Percentiles rank a stretch among this genome's conserved stretches.
Evolutionary conservation across 257 asterid genomes (phyloP).

Genomic region (Lycium barbarum): DNA sequence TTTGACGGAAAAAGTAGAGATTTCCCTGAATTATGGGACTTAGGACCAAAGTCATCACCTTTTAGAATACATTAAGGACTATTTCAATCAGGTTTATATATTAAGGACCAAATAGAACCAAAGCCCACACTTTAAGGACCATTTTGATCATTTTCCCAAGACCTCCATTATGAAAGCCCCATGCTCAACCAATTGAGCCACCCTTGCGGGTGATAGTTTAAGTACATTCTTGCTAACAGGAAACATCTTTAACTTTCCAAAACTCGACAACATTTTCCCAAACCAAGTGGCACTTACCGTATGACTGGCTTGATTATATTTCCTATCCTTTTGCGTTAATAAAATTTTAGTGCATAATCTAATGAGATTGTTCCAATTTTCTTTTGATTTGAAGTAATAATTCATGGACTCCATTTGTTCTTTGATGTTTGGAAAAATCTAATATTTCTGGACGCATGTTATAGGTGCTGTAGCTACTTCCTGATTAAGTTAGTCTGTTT

Average conservation of each 20-base stretch:
- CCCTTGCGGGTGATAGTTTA: too few species aligned
- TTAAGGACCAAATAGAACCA: too few species aligned
- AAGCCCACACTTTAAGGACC: too few species aligned
- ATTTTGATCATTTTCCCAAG: too few species aligned
- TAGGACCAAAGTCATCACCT: too few species aligned
- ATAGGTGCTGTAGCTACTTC: not conserved
- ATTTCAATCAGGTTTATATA: too few species aligned
- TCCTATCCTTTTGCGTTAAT: not conserved
- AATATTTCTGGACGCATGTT: slow-evolving; percentile 8
- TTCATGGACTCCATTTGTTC: not conserved
- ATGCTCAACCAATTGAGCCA: too few species aligned
- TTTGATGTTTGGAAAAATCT: not conserved
- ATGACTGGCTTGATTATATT: not conserved
- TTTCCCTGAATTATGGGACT: too few species aligned
- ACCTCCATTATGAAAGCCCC: too few species aligned
- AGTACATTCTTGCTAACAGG: not conserved
- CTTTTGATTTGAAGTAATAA: not conserved
- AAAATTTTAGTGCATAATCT: not conserved
- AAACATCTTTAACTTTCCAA: not conserved
- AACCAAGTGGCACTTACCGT: not conserved
- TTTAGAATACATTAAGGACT: too few species aligned
- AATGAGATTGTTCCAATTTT: slow-evolving; percentile 10
- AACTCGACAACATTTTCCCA: not conserved
- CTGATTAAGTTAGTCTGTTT: not conserved
- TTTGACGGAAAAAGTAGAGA: too few species aligned